A percentile compares a stretch with the other conserved stretches of the same genome.
Conservation (phyloP, 176 grass and related monocot genomes). For the Elymus sibiricus region DNA sequence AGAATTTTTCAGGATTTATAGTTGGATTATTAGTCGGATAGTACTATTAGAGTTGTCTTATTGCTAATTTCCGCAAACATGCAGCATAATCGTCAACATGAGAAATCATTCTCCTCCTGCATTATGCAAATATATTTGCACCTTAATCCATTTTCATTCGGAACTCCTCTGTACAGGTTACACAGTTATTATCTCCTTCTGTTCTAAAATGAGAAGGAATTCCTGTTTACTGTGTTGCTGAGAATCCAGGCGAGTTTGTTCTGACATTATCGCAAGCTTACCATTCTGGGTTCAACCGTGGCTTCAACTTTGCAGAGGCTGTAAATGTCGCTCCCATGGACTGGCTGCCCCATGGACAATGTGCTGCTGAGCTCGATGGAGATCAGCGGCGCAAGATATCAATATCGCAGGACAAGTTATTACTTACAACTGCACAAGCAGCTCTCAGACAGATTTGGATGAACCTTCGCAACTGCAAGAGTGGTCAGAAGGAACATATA, state of each 20-base stretch:
- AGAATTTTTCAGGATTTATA: too few species aligned
- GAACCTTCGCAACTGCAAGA: constrained; percentile 10
- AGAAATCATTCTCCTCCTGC: neutral
- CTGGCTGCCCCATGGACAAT: constrained; percentile 77
- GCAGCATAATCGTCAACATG: too few species aligned
- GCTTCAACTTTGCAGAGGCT: constrained; percentile 96
- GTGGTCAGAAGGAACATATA: neutral
- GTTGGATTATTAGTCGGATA: constrained; percentile 1
- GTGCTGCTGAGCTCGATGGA: constrained; percentile 74
- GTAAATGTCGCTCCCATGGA: constrained; percentile 85
- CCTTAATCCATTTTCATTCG: constrained; percentile 7
- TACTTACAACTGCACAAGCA: constrained; percentile 52
- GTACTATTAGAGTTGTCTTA: too few species aligned
- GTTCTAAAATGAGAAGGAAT: constrained; percentile 88
- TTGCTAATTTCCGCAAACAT: too few species aligned
- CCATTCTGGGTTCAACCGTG: constrained; percentile 90
- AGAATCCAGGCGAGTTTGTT: constrained; percentile 80
- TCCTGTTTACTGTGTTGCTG: constrained; percentile 70
- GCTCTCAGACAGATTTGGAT: constrained; percentile 60
- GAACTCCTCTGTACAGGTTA: constrained; percentile 60
- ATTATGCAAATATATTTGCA: constrained; percentile 14
- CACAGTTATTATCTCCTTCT: constrained; percentile 80
- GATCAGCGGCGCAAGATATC: constrained; percentile 71
- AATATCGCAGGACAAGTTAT: constrained; percentile 78
- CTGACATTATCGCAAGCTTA: constrained; percentile 90